These are phyloP conservation scores for Oryza meyeriana DNA, from an alignment of 176 grass and related monocot genomes.

Conservation along the genomic window DNA sequence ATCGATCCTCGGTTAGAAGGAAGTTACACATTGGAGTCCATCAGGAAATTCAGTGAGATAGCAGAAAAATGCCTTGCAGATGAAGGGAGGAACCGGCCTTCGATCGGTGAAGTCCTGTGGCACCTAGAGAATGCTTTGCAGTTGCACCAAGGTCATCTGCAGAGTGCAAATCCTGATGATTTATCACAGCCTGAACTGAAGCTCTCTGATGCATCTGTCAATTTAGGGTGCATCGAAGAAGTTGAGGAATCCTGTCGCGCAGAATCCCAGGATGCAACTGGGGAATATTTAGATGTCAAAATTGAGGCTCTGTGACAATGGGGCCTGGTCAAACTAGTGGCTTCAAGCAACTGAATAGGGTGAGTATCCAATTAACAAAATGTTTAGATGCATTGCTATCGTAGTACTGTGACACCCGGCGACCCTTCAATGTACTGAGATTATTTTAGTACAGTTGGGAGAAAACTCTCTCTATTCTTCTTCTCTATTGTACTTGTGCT, in stretches of 20 bases:
- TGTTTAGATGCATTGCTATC: constrained; percentile 13
- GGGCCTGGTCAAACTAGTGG: neutral
- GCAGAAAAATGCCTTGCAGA: constrained; percentile 93
- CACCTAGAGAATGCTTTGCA: constrained; percentile 79
- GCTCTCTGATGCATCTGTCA: constrained; percentile 15
- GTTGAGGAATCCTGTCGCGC: neutral
- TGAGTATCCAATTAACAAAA: constrained; percentile 11
- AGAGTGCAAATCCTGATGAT: constrained; percentile 7
- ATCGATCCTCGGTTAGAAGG: constrained; percentile 54
- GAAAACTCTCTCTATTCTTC: neutral
- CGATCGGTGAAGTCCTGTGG: constrained; percentile 89
- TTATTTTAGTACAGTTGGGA: constrained; percentile 36
- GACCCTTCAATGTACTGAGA: constrained; percentile 24
- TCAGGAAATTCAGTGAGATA: constrained; percentile 77
- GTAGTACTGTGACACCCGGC: neutral
- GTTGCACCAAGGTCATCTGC: constrained; percentile 54
- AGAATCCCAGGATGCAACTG: neutral
- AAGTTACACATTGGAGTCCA: constrained; percentile 59
- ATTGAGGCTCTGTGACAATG: constrained; percentile 34
- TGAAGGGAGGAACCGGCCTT: constrained; percentile 66
- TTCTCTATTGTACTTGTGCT: constrained; percentile 6
- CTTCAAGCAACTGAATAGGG: constrained; percentile 15
- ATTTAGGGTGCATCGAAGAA: constrained; percentile 19
- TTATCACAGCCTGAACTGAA: constrained; percentile 12
- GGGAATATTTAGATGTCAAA: constrained; percentile 20